Conservation (phyloP, 1,284 basidiomycete species). For the Ganoderma boninense region DNA sequence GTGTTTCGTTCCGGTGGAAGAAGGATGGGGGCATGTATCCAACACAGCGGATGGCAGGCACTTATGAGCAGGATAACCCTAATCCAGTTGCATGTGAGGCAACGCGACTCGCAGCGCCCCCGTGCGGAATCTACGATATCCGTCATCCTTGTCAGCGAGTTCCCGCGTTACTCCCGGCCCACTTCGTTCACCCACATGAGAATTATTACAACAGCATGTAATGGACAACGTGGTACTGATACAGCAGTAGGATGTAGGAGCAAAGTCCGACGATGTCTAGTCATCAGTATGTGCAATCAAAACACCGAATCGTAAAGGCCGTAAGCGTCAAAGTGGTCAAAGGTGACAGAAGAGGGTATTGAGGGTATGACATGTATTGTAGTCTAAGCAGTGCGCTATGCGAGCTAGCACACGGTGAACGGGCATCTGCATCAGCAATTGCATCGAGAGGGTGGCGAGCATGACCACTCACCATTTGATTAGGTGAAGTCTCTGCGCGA, state of each 20-base stretch:
- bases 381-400: background rate
- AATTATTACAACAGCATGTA: slow-evolving; percentile 4
- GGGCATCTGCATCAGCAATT: background rate
- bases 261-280: slow-evolving; percentile 11
- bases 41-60: background rate
- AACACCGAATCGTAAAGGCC: background rate
- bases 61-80: background rate
- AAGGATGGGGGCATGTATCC: background rate
- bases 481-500: background rate
- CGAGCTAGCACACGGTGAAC: background rate
- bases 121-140: background rate
- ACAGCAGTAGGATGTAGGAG: slow-evolving; percentile 18
- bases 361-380: slow-evolving; percentile 13
- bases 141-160: background rate
- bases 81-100: background rate
- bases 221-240: slow-evolving; percentile 16
- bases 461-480: slow-evolving; percentile 12
- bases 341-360: background rate
- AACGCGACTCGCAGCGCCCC: slow-evolving; percentile 4
- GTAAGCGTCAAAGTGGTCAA: slow-evolving; percentile 5
- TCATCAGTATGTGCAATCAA: slow-evolving; percentile 3
- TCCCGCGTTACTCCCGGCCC: background rate
- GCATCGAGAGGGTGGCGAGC: background rate
- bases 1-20: background rate
- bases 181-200: background rate